A percentile compares a stretch with the other conserved stretches of the same genome.
phyloP scores from a whole-genome alignment of 2,329 filamentous ascomycete genomes.

The Fusarium sp. region DNA sequence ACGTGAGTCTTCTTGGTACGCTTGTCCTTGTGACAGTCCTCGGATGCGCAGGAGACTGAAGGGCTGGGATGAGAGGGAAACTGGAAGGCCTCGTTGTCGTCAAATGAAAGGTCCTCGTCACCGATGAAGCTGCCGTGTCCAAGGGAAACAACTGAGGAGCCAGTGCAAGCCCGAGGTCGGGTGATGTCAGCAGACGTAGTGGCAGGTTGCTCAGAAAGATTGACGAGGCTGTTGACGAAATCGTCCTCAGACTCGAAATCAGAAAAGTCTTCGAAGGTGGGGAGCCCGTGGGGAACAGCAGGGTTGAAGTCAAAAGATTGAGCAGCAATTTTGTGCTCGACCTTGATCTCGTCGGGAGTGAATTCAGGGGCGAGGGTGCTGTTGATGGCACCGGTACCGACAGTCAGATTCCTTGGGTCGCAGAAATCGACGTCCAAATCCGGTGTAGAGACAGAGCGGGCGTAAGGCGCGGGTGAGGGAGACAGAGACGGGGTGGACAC shows the following conservation, averaged over 20 bases:
- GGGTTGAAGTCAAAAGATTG: constrained; percentile 62
- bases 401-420: constrained; percentile 88
- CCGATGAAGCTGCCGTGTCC: constrained; percentile 81
- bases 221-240: constrained; percentile 74
- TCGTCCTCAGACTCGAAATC: constrained; percentile 93
- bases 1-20: constrained; percentile 62
- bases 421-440: constrained; percentile 85
- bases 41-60: constrained; percentile 47
- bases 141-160: constrained; percentile 70
- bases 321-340: constrained; percentile 57
- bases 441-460: constrained; percentile 68
- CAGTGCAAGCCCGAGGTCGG: constrained; percentile 73
- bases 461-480: constrained; percentile 83
- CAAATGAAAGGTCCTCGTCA: constrained; percentile 78
- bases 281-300: constrained; percentile 65
- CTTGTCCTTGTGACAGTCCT: constrained; percentile 64
- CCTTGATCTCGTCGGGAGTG: constrained; percentile 68
- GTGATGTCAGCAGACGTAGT: constrained; percentile 63
- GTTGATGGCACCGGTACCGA: constrained; percentile 63
- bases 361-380: constrained; percentile 67
- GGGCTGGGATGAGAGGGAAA: constrained; percentile 71
- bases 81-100: constrained; percentile 70
- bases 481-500: constrained; percentile 83
- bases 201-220: constrained; percentile 61
- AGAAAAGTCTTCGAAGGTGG: constrained; percentile 83